Percentiles rank a stretch among this genome's conserved stretches.
Evolutionary conservation across 495 filamentous ascomycete species (phyloP).

Genomic region (Aspergillus hancockii): DNA sequence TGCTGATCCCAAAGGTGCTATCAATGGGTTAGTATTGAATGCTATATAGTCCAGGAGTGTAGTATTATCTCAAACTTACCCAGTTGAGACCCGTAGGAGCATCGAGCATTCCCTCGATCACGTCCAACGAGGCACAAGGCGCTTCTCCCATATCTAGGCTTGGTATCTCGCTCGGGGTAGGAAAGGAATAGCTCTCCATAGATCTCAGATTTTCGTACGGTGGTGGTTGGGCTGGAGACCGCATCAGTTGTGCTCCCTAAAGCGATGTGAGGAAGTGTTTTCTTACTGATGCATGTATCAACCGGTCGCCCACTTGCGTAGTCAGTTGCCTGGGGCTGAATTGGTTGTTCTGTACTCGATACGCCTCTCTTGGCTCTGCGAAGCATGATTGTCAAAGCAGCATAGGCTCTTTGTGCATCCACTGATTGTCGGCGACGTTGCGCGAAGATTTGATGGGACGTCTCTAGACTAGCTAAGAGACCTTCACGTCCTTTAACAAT

Average conservation of each 20-base stretch:
- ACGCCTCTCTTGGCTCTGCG: conserved; percentile 56
- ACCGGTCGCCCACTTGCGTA: neutral
- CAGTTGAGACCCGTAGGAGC: conserved; percentile 65
- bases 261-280: neutral
- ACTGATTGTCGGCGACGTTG: conserved; percentile 64
- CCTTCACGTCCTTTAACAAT: conserved; percentile 58
- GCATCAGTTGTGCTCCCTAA: neutral
- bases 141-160: conserved; percentile 6
- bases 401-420: conserved; percentile 78
- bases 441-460: conserved; percentile 70
- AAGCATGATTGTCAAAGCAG: conserved; percentile 73
- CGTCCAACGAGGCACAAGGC: conserved; percentile 41
- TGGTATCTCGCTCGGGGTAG: neutral
- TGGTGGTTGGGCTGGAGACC: conserved; percentile 11
- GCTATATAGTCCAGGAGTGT: neutral
- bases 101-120: conserved; percentile 56
- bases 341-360: neutral
- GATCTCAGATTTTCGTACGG: conserved; percentile 18
- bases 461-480: conserved; percentile 69
- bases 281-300: neutral
- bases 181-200: conserved; percentile 1
- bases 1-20: conserved; percentile 24
- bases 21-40: conserved; percentile 8
- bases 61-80: conserved; percentile 50
- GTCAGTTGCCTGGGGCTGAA: neutral